A percentile compares a stretch with the other conserved stretches of the same genome.
Evolutionary conservation across 352 stramenopile genomes (phyloP).

Genomic region (Phytophthora sp.): DNA sequence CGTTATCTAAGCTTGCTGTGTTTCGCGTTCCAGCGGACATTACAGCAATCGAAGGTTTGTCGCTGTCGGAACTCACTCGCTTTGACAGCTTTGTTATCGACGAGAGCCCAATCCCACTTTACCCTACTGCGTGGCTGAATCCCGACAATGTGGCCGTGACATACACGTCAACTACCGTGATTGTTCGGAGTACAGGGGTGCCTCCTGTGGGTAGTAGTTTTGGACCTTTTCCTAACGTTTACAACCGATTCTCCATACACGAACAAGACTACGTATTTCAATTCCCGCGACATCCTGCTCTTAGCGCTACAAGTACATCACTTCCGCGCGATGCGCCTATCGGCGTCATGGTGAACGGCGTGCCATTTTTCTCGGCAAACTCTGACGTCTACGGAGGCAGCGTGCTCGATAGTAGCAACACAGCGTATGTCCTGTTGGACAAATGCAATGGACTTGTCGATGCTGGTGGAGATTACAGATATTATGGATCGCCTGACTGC

Average conservation of each 20-base stretch:
- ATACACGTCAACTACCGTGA: conserved; percentile 56
- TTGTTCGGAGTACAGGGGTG: conserved; percentile 66
- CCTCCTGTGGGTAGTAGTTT: conserved; percentile 46
- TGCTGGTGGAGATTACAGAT: conserved; percentile 69
- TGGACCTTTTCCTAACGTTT: conserved; percentile 71
- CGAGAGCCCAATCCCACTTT: conserved; percentile 35
- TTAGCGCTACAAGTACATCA: conserved; percentile 22
- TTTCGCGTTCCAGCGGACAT: conserved; percentile 60
- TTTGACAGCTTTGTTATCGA: conserved; percentile 68
- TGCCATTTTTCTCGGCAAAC: conserved; percentile 62
- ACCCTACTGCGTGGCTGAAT: conserved; percentile 59
- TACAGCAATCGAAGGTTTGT: conserved; percentile 54
- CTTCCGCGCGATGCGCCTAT: conserved; percentile 52
- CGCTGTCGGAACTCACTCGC: conserved; percentile 43
- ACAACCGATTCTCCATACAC: conserved; percentile 54
- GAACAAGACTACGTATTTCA: conserved; percentile 74
- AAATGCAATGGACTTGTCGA: conserved; percentile 79
- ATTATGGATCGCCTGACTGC: conserved; percentile 74
- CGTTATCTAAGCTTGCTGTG: conserved; percentile 30
- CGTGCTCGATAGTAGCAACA: conserved; percentile 46
- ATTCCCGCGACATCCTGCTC: conserved; percentile 52
- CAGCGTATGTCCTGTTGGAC: conserved; percentile 55
- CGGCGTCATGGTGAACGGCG: conserved; percentile 76
- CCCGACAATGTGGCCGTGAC: conserved; percentile 46
- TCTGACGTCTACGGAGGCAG: conserved; percentile 47